Evolutionary conservation across 2,329 filamentous ascomycete genomes (phyloP), one percentile per base, ranked within the genome.

Genomic region (Cladophialophora psammophila): DNA sequence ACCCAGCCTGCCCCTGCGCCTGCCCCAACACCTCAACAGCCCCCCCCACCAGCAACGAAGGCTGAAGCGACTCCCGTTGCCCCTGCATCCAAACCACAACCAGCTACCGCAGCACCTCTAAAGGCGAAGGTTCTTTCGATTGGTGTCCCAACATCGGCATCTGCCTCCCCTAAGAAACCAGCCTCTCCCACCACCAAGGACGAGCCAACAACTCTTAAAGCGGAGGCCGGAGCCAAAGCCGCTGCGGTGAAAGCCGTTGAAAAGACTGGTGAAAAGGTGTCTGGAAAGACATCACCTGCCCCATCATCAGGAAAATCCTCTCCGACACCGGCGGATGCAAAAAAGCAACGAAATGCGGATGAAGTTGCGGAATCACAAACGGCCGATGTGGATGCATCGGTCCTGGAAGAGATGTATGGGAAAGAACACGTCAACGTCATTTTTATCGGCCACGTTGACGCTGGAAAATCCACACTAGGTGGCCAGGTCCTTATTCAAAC

Each of bases 391-490:
- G 88, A 98, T 78, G 84, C 97, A 78, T 84, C 93, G 32, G 94
- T 93, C 0, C 83, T 99, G 68, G 92, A 93, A 79, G 94, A 98
- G 78, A 95, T 99, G 69, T 99, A 84, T 79, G 95, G 95, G 78
- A 97, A 98, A 70, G 83, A 91, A 77, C 88, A 91, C 74, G 86
- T 99, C 75, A 99, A 99, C 81, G 91, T 99, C 74, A 97, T 98
- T 72, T 97, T 98, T 82, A 91, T 98, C 76, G 94, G 95, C 60
- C 95, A 99, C 85, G 96, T 99, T 75, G 95, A 99, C 83, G 95
- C 95, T 60, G 95, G 95, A 74, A 99, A 99, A 83, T 97, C 93
- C 45, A 99, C 95, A 2, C 86, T 99, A 5, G 95, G 95, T 77
- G 95, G 95, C 59, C 92, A 92, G 60, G 96, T 99, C 70, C 85